A percentile compares a stretch with the other conserved stretches of the same genome.
These are phyloP conservation scores for Poronia punctata DNA, from an alignment of 495 filamentous ascomycete genomes.

Conservation along the genomic window DNA sequence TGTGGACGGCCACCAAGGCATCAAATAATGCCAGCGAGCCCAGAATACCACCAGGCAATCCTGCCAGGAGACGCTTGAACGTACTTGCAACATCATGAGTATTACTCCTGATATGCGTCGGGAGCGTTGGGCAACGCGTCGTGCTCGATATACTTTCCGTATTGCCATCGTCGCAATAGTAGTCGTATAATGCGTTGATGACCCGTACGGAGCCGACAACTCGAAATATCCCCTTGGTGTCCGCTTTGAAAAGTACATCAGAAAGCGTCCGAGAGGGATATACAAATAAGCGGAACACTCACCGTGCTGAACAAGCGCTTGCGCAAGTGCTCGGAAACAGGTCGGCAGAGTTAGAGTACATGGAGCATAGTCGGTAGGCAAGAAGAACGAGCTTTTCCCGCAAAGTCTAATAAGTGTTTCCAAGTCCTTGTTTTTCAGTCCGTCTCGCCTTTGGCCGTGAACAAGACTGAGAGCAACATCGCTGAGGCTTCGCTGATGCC, in stretches of 20 bases:
- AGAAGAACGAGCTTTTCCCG: slow-evolving; percentile 58
- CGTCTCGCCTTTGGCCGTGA: slow-evolving; percentile 41
- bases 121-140: slow-evolving; percentile 47
- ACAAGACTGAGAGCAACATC: slow-evolving; percentile 45
- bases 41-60: slow-evolving; percentile 67
- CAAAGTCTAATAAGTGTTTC: slow-evolving; percentile 64
- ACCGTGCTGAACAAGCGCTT: slow-evolving; percentile 63
- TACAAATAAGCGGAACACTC: slow-evolving; percentile 13
- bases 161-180: slow-evolving; percentile 51
- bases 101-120: slow-evolving; percentile 44
- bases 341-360: slow-evolving; percentile 60
- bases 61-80: slow-evolving; percentile 63
- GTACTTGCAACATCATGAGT: slow-evolving; percentile 67
- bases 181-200: slow-evolving; percentile 53
- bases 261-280: background rate
- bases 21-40: slow-evolving; percentile 62
- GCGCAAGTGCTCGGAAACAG: slow-evolving; percentile 65
- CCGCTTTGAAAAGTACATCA: slow-evolving; percentile 22
- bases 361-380: slow-evolving; percentile 61
- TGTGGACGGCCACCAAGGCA: slow-evolving; percentile 55
- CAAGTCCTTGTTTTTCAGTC: slow-evolving; percentile 54
- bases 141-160: slow-evolving; percentile 42
- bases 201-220: slow-evolving; percentile 50
- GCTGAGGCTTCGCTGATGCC: slow-evolving; percentile 40
- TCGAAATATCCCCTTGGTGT: slow-evolving; percentile 57